Conservation (phyloP, 768 basidiomycete genomes). For the Russula ochroleuca region DNA sequence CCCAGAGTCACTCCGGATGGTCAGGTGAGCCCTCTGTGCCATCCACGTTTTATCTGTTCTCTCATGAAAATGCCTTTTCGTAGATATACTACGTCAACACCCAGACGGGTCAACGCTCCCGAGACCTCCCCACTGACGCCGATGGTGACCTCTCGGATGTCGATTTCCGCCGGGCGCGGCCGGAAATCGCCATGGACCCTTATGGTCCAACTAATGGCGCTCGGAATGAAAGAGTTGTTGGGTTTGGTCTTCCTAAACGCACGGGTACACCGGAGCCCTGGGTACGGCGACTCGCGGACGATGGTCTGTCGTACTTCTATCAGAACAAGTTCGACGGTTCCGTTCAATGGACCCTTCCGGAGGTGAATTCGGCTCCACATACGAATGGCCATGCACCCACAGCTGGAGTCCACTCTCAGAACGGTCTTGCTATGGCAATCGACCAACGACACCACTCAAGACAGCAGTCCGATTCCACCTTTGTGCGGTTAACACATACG, state of each 20-base stretch:
- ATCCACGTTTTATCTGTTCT: not conserved
- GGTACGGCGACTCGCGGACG: slow-evolving; percentile 74
- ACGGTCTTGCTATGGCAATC: slow-evolving; percentile 3
- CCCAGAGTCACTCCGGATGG: slow-evolving; percentile 79
- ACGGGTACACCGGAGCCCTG: slow-evolving; percentile 76
- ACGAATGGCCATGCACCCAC: slow-evolving; percentile 16
- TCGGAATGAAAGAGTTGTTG: slow-evolving; percentile 35
- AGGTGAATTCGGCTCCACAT: slow-evolving; percentile 30
- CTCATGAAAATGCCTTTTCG: not conserved
- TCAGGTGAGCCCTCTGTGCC: slow-evolving; percentile 51
- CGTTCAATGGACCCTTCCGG: slow-evolving; percentile 67
- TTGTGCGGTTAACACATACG: slow-evolving; percentile 31
- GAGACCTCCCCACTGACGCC: slow-evolving; percentile 75
- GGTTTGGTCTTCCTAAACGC: slow-evolving; percentile 57
- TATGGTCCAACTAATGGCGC: slow-evolving; percentile 29
- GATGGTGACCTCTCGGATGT: slow-evolving; percentile 62
- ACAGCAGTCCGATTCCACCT: slow-evolving; percentile 38
- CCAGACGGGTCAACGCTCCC: slow-evolving; percentile 73
- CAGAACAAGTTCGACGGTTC: slow-evolving; percentile 65
- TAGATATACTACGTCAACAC: slow-evolving; percentile 97
- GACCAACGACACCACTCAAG: slow-evolving; percentile 18
- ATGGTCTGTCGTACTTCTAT: slow-evolving; percentile 78
- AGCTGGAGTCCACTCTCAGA: not conserved
- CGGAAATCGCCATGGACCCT: slow-evolving; percentile 47
- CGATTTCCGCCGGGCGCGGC: slow-evolving; percentile 54